These are phyloP conservation scores for Prunus davidiana DNA, from an alignment of 306 rosid genomes.

Conservation along the genomic window DNA sequence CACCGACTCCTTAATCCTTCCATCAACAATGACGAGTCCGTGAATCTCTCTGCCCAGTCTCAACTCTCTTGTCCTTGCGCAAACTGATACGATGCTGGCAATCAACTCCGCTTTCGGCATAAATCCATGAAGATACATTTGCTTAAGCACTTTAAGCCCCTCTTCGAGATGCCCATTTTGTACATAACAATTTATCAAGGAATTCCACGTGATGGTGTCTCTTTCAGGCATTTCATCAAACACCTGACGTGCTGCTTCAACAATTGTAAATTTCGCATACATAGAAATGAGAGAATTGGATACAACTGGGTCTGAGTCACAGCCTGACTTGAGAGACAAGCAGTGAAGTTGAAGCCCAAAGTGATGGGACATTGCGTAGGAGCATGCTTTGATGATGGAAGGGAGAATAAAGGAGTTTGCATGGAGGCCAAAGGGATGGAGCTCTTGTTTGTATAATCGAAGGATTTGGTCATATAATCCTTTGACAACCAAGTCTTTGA, in stretches of 20 bases:
- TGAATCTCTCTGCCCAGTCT: conserved; percentile 54
- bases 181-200: conserved; percentile 57
- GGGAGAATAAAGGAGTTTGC: conserved; percentile 45
- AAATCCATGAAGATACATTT: conserved; percentile 35
- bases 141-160: conserved; percentile 39
- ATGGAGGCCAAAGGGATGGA: conserved; percentile 28
- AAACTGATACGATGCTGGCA: conserved; percentile 46
- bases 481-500: conserved; percentile 43
- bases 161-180: conserved; percentile 44
- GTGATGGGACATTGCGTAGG: conserved; percentile 29
- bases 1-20: conserved; percentile 37
- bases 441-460: conserved; percentile 36
- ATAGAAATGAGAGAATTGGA: conserved; percentile 61
- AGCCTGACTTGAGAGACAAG: conserved; percentile 40
- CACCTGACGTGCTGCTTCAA: conserved; percentile 37
- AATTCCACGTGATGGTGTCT: conserved; percentile 59
- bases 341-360: conserved; percentile 59
- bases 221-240: conserved; percentile 56
- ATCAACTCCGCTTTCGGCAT: conserved; percentile 52
- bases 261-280: conserved; percentile 42
- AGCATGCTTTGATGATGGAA: conserved; percentile 59
- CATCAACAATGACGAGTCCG: conserved; percentile 44
- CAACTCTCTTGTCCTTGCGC: conserved; percentile 38
- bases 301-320: conserved; percentile 32
- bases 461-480: conserved; percentile 40